These are phyloP conservation scores for Neurospora sp. DNA, from an alignment of 495 filamentous ascomycete species.

Conservation along the genomic window DNA sequence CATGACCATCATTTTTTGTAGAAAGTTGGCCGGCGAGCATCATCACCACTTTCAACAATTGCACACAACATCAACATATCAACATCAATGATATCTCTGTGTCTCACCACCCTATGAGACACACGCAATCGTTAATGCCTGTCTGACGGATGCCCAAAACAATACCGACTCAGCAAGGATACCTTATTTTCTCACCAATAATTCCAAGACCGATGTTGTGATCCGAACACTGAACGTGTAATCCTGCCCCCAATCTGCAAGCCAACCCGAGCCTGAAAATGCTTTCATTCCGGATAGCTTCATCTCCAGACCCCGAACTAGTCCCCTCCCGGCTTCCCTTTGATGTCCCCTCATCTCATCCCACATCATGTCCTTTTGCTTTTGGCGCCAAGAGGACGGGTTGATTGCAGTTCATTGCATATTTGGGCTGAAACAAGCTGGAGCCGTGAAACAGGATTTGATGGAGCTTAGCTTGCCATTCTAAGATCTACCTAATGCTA, in stretches of 20 bases:
- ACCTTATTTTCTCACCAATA: neutral
- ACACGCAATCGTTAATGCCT: neutral
- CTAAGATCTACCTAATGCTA: neutral
- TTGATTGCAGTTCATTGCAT: neutral
- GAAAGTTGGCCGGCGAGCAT: neutral
- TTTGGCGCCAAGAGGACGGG: neutral
- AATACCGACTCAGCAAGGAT: neutral
- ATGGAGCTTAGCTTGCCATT: neutral
- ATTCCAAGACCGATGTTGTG: neutral
- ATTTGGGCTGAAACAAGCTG: slow-evolving; percentile 3
- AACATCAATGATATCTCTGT: neutral
- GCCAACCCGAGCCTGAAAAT: neutral
- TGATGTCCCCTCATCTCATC: neutral
- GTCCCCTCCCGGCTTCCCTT: neutral
- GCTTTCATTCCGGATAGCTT: neutral
- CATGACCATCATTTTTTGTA: neutral
- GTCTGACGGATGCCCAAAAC: neutral
- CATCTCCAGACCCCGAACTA: neutral
- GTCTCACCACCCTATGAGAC: neutral
- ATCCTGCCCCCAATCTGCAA: neutral
- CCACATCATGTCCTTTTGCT: neutral
- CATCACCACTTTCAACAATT: neutral
- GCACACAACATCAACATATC: neutral
- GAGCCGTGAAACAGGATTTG: slow-evolving; percentile 4
- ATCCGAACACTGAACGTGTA: neutral